These are phyloP conservation scores for Saccharomycopsis capsularis DNA, from an alignment of 805 yeast species.

Conservation along the genomic window DNA sequence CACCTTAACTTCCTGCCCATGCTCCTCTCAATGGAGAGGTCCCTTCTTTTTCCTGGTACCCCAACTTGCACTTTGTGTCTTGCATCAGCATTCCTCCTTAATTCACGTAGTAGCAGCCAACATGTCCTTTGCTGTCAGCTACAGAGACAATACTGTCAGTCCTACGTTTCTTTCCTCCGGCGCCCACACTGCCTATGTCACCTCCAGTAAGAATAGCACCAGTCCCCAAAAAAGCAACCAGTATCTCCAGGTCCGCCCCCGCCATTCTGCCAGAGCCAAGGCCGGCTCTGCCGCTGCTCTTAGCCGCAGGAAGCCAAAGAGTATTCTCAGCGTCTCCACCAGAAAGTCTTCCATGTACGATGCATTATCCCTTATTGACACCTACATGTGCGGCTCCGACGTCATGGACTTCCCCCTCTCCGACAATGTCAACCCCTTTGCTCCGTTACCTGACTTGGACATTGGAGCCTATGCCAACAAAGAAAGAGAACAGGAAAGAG, in stretches of 20 bases:
- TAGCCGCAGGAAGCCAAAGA: not conserved
- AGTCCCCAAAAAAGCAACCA: too few species aligned
- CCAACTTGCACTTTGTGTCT: too few species aligned
- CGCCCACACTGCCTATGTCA: slow-evolving; percentile 7
- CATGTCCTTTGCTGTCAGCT: slow-evolving; percentile 11
- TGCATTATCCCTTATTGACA: slow-evolving; percentile 18
- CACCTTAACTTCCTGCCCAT: too few species aligned
- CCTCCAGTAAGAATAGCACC: too few species aligned
- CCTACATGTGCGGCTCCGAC: slow-evolving; percentile 15
- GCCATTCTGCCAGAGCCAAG: not conserved
- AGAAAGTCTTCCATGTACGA: slow-evolving; percentile 13
- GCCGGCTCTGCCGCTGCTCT: not conserved
- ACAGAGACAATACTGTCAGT: not conserved
- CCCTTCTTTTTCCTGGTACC: too few species aligned
- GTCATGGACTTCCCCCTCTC: slow-evolving; percentile 7
- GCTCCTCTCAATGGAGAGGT: too few species aligned
- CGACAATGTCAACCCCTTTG: slow-evolving; percentile 14
- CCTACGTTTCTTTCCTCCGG: slow-evolving; percentile 4
- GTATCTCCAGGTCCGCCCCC: too few species aligned
- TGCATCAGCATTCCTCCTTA: too few species aligned
- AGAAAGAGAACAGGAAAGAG: not conserved
- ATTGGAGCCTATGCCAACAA: too few species aligned
- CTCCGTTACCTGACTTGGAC: slow-evolving; percentile 10
- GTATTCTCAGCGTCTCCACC: slow-evolving; percentile 1
- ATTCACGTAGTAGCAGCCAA: too few species aligned